A percentile compares a stretch with the other conserved stretches of the same genome.
phyloP scores from a whole-genome alignment of 2,329 filamentous ascomycete genomes.

The Daldinia eschscholtzii region DNA sequence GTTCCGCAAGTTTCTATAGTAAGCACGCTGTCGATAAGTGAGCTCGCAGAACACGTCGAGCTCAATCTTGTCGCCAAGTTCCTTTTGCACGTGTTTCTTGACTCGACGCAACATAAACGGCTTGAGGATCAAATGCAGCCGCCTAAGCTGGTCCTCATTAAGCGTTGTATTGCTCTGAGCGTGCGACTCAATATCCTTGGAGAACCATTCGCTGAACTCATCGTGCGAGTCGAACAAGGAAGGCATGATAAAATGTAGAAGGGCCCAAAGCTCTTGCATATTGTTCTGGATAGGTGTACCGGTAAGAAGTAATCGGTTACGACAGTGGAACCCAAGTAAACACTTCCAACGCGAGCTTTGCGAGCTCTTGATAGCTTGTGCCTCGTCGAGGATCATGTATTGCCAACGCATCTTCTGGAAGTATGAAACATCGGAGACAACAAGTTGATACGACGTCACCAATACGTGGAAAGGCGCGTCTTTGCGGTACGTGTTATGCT shows the following conservation, averaged over 20 bases:
- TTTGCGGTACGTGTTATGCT: slow-evolving; percentile 94
- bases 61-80: slow-evolving; percentile 98
- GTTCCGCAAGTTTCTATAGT: slow-evolving; percentile 92
- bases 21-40: slow-evolving; percentile 93
- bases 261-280: slow-evolving; percentile 98
- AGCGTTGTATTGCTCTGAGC: slow-evolving; percentile 99
- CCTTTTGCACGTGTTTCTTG: slow-evolving; percentile 99
- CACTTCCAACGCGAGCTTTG: slow-evolving; percentile 98
- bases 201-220: slow-evolving; percentile 94
- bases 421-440: slow-evolving; percentile 95
- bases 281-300: slow-evolving; percentile 99
- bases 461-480: slow-evolving; percentile 96
- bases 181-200: slow-evolving; percentile 96
- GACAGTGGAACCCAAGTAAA: slow-evolving; percentile 91
- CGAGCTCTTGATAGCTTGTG: slow-evolving; percentile 98
- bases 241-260: slow-evolving; percentile 99
- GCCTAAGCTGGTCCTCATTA: slow-evolving; percentile 96
- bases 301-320: slow-evolving; percentile 91
- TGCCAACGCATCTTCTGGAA: slow-evolving; percentile 99
- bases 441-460: slow-evolving; percentile 96
- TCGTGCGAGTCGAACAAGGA: slow-evolving; percentile 95
- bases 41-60: slow-evolving; percentile 96
- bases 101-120: slow-evolving; percentile 99
- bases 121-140: slow-evolving; percentile 98
- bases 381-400: slow-evolving; percentile 99